phyloP scores from a whole-genome alignment of 345 rosid species.

The Abelmoschus esculentus region DNA sequence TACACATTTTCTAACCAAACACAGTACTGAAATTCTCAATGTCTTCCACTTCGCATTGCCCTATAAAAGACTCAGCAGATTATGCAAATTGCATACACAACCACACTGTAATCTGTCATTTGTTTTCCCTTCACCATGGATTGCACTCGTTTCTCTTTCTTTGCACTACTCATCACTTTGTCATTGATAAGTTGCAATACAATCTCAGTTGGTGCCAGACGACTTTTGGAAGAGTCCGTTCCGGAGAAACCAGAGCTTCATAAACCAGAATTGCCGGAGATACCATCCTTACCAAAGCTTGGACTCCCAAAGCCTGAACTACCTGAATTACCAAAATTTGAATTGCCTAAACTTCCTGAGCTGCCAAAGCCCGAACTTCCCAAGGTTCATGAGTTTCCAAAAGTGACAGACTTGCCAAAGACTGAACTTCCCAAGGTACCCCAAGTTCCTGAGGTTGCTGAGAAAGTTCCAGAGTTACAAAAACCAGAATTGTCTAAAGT shows the following conservation, averaged over 20 bases:
- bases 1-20: neutral
- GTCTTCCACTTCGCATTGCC: neutral
- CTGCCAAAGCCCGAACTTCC: neutral
- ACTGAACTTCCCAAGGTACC: conserved; percentile 2
- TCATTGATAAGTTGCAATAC: neutral
- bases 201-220: neutral
- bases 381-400: too few species aligned
- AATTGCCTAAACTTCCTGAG: conserved; percentile 11
- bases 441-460: neutral
- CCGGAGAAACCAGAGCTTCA: neutral
- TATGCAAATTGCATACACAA: neutral
- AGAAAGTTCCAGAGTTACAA: too few species aligned
- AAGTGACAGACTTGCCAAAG: neutral
- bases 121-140: neutral
- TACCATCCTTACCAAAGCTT: conserved; percentile 4
- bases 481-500: neutral
- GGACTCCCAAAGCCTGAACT: conserved; percentile 15
- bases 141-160: neutral
- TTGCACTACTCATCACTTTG: neutral
- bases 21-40: neutral
- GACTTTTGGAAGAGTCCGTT: neutral
- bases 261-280: neutral
- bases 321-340: conserved; percentile 11
- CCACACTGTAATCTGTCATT: neutral
- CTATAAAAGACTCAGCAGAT: neutral